A percentile compares a stretch with the other conserved stretches of the same genome.
Conservation (phyloP, 2,329 filamentous ascomycete species). For the Mycosphaerella sp. region DNA sequence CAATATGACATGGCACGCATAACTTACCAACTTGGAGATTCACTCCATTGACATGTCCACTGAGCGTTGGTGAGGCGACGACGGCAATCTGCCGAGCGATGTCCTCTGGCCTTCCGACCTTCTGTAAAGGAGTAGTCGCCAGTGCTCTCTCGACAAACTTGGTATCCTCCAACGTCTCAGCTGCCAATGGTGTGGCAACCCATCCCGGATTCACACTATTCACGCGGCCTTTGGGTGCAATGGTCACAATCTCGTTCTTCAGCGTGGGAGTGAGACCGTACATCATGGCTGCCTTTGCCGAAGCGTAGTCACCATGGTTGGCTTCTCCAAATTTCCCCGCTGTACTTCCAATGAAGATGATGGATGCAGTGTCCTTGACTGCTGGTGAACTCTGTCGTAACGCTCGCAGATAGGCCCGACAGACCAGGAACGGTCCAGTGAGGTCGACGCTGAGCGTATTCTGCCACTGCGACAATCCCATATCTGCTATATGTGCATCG, state of each 20-base stretch:
- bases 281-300: slow-evolving; percentile 28
- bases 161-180: slow-evolving; percentile 18
- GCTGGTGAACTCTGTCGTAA: slow-evolving; percentile 18
- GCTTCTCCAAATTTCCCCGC: slow-evolving; percentile 33
- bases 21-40: slow-evolving; percentile 20
- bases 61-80: slow-evolving; percentile 23
- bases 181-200: slow-evolving; percentile 8
- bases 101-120: slow-evolving; percentile 26
- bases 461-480: slow-evolving; percentile 27
- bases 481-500: slow-evolving; percentile 24
- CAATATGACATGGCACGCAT: not conserved
- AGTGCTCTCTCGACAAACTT: slow-evolving; percentile 28
- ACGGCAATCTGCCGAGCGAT: slow-evolving; percentile 29
- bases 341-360: slow-evolving; percentile 32
- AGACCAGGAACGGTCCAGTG: slow-evolving; percentile 29
- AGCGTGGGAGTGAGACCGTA: slow-evolving; percentile 28
- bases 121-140: slow-evolving; percentile 30
- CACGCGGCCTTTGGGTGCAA: slow-evolving; percentile 26
- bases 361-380: slow-evolving; percentile 24
- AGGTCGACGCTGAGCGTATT: slow-evolving; percentile 30
- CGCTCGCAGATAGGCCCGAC: slow-evolving; percentile 22
- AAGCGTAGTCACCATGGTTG: slow-evolving; percentile 29
- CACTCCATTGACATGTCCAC: slow-evolving; percentile 29
- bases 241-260: slow-evolving; percentile 32
- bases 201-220: slow-evolving; percentile 26